These are phyloP conservation scores for Hygrocybe punicea DNA, from an alignment of 768 basidiomycete species.

Conservation along the genomic window DNA sequence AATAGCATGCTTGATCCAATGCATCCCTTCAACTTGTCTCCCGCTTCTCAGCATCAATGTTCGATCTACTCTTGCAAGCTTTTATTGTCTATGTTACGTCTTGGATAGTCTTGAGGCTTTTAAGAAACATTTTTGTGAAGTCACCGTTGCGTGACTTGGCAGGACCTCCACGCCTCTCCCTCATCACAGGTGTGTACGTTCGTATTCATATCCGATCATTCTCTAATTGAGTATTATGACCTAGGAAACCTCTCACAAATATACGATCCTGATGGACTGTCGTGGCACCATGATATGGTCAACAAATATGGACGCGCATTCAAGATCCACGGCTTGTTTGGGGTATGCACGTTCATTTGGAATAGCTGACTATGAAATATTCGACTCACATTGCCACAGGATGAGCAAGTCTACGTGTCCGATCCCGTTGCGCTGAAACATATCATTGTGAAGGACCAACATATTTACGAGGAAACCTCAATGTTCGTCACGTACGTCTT, in stretches of 20 bases:
- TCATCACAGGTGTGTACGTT: background rate
- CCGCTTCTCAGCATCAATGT: too few relatives aligned
- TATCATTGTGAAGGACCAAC: constrained; percentile 37
- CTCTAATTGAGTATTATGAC: background rate
- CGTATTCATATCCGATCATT: background rate
- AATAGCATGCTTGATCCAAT: too few relatives aligned
- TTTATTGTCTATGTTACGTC: too few relatives aligned
- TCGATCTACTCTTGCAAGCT: too few relatives aligned
- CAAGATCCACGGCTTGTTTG: constrained; percentile 12
- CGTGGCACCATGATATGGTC: background rate
- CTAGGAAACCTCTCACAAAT: background rate
- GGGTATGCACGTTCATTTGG: constrained; percentile 3
- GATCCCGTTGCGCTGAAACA: constrained; percentile 37
- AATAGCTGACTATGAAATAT: too few relatives aligned
- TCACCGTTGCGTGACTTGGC: background rate
- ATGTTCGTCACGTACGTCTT: constrained; percentile 9
- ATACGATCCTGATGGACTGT: background rate
- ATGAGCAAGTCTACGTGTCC: constrained; percentile 29
- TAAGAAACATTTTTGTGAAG: too few relatives aligned
- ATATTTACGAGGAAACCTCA: constrained; percentile 30
- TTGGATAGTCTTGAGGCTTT: too few relatives aligned
- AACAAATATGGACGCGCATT: constrained; percentile 11
- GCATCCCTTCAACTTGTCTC: too few relatives aligned
- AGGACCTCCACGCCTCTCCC: background rate
- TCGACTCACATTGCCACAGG: too few relatives aligned